Conservation (phyloP, 2,329 filamentous ascomycete species). For the Penicillium sp. region DNA sequence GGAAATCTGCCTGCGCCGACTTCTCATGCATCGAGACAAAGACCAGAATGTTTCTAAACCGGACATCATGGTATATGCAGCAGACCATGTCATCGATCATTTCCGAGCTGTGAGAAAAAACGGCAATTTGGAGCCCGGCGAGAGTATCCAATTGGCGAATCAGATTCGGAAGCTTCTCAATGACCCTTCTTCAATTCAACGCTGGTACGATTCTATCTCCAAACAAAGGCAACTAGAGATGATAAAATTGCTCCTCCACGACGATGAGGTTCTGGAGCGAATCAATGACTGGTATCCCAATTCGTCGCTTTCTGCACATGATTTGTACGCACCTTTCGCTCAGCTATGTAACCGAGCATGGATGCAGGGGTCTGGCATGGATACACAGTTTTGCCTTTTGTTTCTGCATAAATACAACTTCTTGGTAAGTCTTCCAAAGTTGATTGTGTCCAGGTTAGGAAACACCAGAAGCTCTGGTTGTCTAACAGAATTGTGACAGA, state of each 20-base stretch:
- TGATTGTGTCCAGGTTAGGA: too few species aligned
- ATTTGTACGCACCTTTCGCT: not conserved
- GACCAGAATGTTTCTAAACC: not conserved
- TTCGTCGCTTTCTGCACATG: not conserved
- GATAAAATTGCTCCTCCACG: not conserved
- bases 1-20: not conserved
- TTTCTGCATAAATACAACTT: not conserved
- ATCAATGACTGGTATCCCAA: not conserved
- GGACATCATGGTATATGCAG: not conserved
- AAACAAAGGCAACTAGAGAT: not conserved
- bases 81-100: not conserved
- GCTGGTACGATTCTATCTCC: not conserved
- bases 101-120: not conserved
- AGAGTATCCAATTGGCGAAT: not conserved
- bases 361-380: not conserved
- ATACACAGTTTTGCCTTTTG: not conserved
- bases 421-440: not conserved
- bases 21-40: not conserved
- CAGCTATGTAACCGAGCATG: not conserved
- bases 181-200: not conserved
- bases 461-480: too few species aligned
- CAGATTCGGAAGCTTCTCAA: not conserved
- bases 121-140: not conserved
- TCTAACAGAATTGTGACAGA: not conserved
- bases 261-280: not conserved